Base-by-base conservation (phyloP, 345 rosid genomes). In the Gossypium raimondii region DNA sequence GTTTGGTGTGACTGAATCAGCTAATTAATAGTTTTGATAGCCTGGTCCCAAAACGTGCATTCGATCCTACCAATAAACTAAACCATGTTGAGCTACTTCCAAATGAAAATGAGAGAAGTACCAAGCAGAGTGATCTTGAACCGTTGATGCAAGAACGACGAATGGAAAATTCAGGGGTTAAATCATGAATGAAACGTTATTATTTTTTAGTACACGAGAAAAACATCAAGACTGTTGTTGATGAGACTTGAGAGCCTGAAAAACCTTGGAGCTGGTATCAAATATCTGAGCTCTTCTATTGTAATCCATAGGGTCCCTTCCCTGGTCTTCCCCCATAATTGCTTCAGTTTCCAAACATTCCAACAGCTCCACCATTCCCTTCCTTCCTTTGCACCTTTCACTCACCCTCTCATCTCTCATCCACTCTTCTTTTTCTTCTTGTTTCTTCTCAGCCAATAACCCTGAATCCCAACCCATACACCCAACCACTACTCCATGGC, bases 291-390 rank as follows among this genome's bases (percentile, higher is more conserved):
- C 94, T 83, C 98, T 89, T 74, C 94, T 82, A 51, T 77, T 84
- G 78, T 91, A 93, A 81, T 93, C 97, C 18, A 53, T 66, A 14
- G 94, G 90, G n/a, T 91, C 84, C 77, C 73, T 90, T 0, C 95
- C 97, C 11, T 88, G 80, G 74, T 93, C 97, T 10, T 82, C 87
- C 4, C 94, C 98, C 98, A 91, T 91, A 76, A 93, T 93, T 24
- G 94, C 98, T 78, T 93, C 98, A 17, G 64, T 85, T 81, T 92
- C 96, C 77, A 92, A 80, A 68, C 92, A 88, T 73, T 89, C 96
- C 45, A 90, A 73, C 73, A 89, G 67, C 76, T 86, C 94, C 82
- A 82, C 86, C 62, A 78, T 51, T 59, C 86, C 89, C n/a, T 18
- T 83, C 75, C 79, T 79, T 76, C 80, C 91, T 4, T 82, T 79